phyloP scores from a whole-genome alignment of 306 rosid species.

The Quercus gilva region DNA sequence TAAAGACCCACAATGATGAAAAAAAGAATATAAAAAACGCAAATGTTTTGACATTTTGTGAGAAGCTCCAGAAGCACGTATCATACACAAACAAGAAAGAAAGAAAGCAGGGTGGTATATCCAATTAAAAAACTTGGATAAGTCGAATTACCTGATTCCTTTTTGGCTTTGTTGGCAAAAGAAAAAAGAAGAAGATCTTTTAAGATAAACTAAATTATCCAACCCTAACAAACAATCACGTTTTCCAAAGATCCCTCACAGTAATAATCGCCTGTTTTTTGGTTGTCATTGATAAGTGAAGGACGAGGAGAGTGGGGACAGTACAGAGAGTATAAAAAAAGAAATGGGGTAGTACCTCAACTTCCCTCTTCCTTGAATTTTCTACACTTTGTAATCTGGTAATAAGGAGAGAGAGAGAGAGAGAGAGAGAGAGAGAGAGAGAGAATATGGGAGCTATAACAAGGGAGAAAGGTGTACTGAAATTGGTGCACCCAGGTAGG shows the following conservation, averaged over 20 bases:
- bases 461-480: constrained; percentile 40
- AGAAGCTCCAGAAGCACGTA: too few species aligned
- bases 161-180: too few species aligned
- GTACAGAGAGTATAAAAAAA: constrained; percentile 15
- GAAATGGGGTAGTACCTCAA: neutral
- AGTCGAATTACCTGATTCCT: neutral
- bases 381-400: neutral
- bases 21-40: too few species aligned
- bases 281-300: constrained; percentile 9
- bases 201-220: neutral
- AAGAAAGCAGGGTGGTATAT: too few species aligned
- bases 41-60: too few species aligned
- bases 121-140: too few species aligned
- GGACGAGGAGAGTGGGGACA: neutral
- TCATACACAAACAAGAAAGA: too few species aligned
- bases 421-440: neutral
- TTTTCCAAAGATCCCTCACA: constrained; percentile 31
- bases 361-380: constrained; percentile 22
- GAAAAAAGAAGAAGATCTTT: neutral
- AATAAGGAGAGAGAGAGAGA: neutral
- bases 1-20: too few species aligned
- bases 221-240: neutral
- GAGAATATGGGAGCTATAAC: constrained; percentile 24
- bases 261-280: neutral
- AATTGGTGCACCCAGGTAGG: constrained; percentile 60